Base-by-base conservation (phyloP, 2,329 filamentous ascomycete species). In the Leptosphaerulina australis region DNA sequence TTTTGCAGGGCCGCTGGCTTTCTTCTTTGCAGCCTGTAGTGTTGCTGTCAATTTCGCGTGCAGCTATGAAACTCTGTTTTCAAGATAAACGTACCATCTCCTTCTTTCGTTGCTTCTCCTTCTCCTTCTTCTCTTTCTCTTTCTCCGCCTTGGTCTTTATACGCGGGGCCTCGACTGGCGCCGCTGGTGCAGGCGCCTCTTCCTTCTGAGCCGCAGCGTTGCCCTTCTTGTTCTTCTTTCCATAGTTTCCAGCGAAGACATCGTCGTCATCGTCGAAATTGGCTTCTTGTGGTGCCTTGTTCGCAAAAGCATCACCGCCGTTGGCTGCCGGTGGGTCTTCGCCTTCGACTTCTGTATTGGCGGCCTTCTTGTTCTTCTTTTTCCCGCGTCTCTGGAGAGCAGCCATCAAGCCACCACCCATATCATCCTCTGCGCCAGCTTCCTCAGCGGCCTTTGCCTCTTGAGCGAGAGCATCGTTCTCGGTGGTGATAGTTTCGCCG, bases 141-240 rank as follows among this genome's bases (percentile, higher is more conserved):
- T 99, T 99, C 79, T 99, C 92, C 50, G 95, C 94, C 83, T 97
- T 99, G 29, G 91, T 96, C 77, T 97, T 86, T 38, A 97, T 81
- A 46, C 86, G 65, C 58, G 79, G 66, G 20, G 55, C 65, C 29
- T 68, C 71, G 18, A 25, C 11, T 1, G 48, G 41, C 40, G 72
- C 66, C 40, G 71, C 71, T 69, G 61, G 55, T 38, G 64, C 58
- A 47, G 72, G 58, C 50, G 67, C 59, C 44, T 77, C 68, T 71
- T 72, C 61, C 68, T 79, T 64, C 34, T 63, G 59, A 34, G 59
- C 59, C 35, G 62, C 64, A 72, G 73, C 68, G 72, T 75, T 69
- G 66, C 76, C 81, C 76, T 83, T 83, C 37, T 81, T 85, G 78
- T 93, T 94, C 67, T 89, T 88, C 22, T 69, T 69, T 71, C 75